A percentile compares a stretch with the other conserved stretches of the same genome.
phyloP scores from a whole-genome alignment of 441 rosid genomes.

The Gossypium aridum region DNA sequence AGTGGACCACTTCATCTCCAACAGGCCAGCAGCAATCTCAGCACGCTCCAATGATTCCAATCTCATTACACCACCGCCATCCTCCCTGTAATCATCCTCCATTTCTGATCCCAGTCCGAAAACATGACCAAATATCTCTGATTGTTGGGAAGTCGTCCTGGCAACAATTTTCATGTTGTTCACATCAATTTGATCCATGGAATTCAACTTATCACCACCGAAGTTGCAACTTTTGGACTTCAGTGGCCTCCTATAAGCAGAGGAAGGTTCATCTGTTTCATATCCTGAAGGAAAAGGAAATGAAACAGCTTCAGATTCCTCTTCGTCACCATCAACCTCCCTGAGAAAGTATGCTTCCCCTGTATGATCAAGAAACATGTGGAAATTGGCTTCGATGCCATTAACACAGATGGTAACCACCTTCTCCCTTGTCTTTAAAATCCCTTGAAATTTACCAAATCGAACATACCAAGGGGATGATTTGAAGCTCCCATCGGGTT shows the following conservation, averaged over 20 bases:
- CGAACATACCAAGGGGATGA: conserved; percentile 96
- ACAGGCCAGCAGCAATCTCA: conserved; percentile 73
- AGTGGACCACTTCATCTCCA: conserved; percentile 89
- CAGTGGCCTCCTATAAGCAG: conserved; percentile 27
- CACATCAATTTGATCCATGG: conserved; percentile 22
- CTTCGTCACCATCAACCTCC: conserved; percentile 54
- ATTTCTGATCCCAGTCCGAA: conserved; percentile 57
- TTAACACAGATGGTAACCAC: conserved; percentile 59
- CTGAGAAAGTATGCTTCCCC: conserved; percentile 89
- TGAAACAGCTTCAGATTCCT: conserved; percentile 36
- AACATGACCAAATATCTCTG: conserved; percentile 59
- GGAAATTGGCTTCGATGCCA: conserved; percentile 68
- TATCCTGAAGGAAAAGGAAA: conserved; percentile 55
- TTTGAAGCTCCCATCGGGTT: conserved; percentile 84
- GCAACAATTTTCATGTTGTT: conserved; percentile 38
- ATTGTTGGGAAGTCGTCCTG: conserved; percentile 38
- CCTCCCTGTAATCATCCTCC: conserved; percentile 29
- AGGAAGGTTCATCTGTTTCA: conserved; percentile 41
- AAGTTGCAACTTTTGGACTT: conserved; percentile 51
- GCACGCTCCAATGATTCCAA: conserved; percentile 65
- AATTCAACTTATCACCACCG: conserved; percentile 25
- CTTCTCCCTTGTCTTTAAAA: conserved; percentile 65
- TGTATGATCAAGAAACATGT: conserved; percentile 80
- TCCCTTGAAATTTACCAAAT: conserved; percentile 98
- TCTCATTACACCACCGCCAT: conserved; percentile 25